phyloP scores from a whole-genome alignment of 1,284 basidiomycete species.

The Heterobasidion irregulare region DNA sequence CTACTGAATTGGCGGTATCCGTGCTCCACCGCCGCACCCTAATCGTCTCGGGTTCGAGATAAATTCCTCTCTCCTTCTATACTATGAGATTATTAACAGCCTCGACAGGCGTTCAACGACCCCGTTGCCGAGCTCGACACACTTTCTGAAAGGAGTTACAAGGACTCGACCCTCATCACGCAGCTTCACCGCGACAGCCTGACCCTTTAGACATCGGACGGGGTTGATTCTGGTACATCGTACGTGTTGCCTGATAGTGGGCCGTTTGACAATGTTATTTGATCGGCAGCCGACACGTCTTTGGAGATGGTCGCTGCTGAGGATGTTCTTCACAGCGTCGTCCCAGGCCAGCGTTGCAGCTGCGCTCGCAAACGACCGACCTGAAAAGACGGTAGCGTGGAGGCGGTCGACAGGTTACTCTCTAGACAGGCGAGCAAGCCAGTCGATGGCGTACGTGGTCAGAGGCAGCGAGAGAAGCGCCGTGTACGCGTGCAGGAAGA shows the following conservation, averaged over 20 bases:
- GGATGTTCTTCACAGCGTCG: constrained; percentile 55
- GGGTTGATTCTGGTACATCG: constrained; percentile 77
- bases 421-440: constrained; percentile 46
- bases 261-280: neutral
- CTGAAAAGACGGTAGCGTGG: constrained; percentile 39
- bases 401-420: constrained; percentile 67
- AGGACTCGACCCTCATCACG: constrained; percentile 99
- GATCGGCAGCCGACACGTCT: constrained; percentile 42
- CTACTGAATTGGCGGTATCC: constrained; percentile 95
- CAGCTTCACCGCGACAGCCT: constrained; percentile 98
- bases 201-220: constrained; percentile 97
- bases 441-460: constrained; percentile 33
- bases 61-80: constrained; percentile 98
- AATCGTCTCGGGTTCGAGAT: constrained; percentile 98
- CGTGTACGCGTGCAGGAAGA: constrained; percentile 53
- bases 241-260: neutral
- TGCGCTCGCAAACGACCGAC: constrained; percentile 8
- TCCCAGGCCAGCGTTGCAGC: constrained; percentile 49
- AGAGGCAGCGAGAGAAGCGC: constrained; percentile 47
- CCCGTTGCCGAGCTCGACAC: constrained; percentile 99
- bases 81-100: constrained; percentile 99
- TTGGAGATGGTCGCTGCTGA: constrained; percentile 61
- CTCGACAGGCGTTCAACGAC: constrained; percentile 99
- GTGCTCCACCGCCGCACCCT: constrained; percentile 98
- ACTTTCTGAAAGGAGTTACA: constrained; percentile 99